phyloP scores from a whole-genome alignment of 306 rosid genomes.

The Inga leiocalycina region DNA sequence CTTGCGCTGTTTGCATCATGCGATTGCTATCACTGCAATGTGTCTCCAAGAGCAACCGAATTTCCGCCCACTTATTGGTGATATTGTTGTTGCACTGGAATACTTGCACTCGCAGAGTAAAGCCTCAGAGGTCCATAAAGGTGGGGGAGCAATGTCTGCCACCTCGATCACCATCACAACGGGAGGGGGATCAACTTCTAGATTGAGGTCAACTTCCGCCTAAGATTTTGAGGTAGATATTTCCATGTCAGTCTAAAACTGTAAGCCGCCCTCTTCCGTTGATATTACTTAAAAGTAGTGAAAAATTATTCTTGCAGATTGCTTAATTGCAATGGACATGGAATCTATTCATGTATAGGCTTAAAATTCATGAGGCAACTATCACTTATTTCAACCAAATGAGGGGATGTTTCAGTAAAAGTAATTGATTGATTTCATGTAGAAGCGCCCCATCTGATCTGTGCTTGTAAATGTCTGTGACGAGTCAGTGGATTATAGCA shows the following conservation, averaged over 20 bases:
- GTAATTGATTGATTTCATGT: background rate
- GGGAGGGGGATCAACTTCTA: constrained; percentile 36
- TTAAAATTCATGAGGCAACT: constrained; percentile 27
- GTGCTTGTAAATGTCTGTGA: background rate
- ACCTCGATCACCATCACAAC: constrained; percentile 37
- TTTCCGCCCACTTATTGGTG: constrained; percentile 82
- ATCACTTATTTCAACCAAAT: constrained; percentile 25
- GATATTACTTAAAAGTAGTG: constrained; percentile 8
- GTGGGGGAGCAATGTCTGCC: constrained; percentile 30
- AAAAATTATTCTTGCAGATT: constrained; percentile 18
- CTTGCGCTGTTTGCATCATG: constrained; percentile 86
- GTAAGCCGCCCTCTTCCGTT: constrained; percentile 44
- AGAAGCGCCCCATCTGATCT: background rate
- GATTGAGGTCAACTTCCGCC: constrained; percentile 47
- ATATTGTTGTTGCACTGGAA: constrained; percentile 90
- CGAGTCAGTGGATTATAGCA: background rate
- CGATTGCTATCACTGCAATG: constrained; percentile 93
- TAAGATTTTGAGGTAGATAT: constrained; percentile 31
- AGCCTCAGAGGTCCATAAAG: constrained; percentile 28
- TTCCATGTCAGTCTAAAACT: constrained; percentile 28
- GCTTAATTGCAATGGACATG: constrained; percentile 19
- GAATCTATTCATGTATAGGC: constrained; percentile 14
- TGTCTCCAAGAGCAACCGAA: constrained; percentile 95
- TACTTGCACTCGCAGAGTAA: constrained; percentile 73
- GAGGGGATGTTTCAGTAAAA: background rate